These are phyloP conservation scores for Hymenoscyphus fructigenus DNA, from an alignment of 2,329 filamentous ascomycete genomes.

Conservation along the genomic window DNA sequence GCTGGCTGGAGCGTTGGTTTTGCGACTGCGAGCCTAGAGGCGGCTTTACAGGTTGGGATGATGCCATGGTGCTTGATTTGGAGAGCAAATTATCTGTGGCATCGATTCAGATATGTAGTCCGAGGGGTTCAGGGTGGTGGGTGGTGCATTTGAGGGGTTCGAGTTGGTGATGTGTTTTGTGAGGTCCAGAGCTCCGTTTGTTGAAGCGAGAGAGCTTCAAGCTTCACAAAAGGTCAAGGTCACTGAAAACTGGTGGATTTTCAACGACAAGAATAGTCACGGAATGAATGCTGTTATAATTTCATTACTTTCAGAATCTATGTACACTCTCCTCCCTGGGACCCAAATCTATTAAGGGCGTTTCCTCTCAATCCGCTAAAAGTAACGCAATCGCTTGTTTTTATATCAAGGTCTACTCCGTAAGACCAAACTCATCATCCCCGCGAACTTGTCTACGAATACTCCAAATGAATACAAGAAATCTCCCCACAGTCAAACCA, in stretches of 20 bases:
- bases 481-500: background rate
- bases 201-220: slow-evolving; percentile 9
- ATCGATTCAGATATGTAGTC: slow-evolving; percentile 14
- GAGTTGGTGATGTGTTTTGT: slow-evolving; percentile 2
- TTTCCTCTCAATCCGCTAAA: background rate
- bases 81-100: slow-evolving; percentile 16
- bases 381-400: background rate
- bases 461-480: background rate
- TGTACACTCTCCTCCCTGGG: background rate
- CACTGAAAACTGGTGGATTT: background rate
- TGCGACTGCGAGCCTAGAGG: slow-evolving; percentile 26
- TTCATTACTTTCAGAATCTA: background rate
- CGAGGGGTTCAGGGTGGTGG: slow-evolving; percentile 13
- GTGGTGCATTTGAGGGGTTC: slow-evolving; percentile 11
- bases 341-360: background rate
- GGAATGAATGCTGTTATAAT: background rate
- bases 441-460: background rate
- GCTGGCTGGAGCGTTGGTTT: slow-evolving; percentile 36
- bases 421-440: background rate
- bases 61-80: slow-evolving; percentile 32
- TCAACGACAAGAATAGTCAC: background rate
- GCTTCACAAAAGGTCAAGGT: background rate
- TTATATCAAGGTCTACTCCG: background rate
- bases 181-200: slow-evolving; percentile 12
- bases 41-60: slow-evolving; percentile 35